Evolutionary conservation across 768 basidiomycete species (phyloP), one percentile per base, ranked within the genome.

Genomic region (Boletus reticulatus): DNA sequence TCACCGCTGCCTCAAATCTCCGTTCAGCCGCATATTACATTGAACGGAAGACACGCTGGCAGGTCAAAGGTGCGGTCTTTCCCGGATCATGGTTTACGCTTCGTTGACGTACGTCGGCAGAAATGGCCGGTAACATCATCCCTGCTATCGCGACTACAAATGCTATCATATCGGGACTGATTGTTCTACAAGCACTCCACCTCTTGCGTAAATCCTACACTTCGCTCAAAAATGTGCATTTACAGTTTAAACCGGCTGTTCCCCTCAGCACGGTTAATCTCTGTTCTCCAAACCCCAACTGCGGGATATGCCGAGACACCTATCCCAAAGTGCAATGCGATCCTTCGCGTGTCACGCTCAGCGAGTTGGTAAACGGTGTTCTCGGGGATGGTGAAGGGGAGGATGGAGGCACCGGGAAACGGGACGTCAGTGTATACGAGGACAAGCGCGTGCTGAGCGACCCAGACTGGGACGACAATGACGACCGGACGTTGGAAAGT

Each of bases 61-160:
- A 98, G 68, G 87, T 99, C 48, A 99, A 99, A 83, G 94, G 94
- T 92, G 50, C 42, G 72, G 45, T 36, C 41, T 37, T 14, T 19
- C 19, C 1, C 3, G 38, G 10, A 8, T 14, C 12, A 19, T 38
- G 31, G n/a, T 29, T 37, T 14, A 29, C 16, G 4, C 39, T 6
- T n/a, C 17, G 17, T 47, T 52, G 36, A 57, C 7, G 16, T 17
- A 4, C 17, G 17, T 17, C 3, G 22, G 20, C 70, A 96, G 95
- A 98, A 73, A 98, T 98, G 92, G 97, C 97, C 0, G 97, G 97
- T 11, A 99, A 99, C 72, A 98, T 99, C 65, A 99, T 98, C 60
- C 97, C 97, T 7, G 97, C 97, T 1, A 98, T 99, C 64, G 97
- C 97, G 6, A 99, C 97, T 4, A 99, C 97, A 22, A 99, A 99